These are phyloP conservation scores for Diaporthe batatas DNA, from an alignment of 2,329 filamentous ascomycete genomes.

Conservation along the genomic window DNA sequence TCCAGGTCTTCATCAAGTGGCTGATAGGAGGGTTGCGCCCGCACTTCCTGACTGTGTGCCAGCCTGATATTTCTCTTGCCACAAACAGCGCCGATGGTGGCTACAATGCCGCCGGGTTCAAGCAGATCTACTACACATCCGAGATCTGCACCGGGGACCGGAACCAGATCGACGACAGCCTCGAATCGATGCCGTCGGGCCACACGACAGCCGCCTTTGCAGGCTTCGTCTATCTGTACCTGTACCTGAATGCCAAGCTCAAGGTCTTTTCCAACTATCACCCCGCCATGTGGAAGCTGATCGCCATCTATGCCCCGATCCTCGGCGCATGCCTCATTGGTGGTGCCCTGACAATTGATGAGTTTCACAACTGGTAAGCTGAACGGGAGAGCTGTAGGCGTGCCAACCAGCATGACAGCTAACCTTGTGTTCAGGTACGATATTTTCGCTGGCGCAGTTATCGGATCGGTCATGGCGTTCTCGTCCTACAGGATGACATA, in stretches of 20 bases:
- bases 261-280: conserved; percentile 82
- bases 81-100: conserved; percentile 56
- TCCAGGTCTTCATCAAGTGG: conserved; percentile 83
- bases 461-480: conserved; percentile 74
- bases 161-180: conserved; percentile 74
- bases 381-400: background rate
- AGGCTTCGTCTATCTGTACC: conserved; percentile 76
- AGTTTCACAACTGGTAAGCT: conserved; percentile 76
- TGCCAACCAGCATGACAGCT: background rate
- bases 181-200: conserved; percentile 80
- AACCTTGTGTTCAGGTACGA: conserved; percentile 63
- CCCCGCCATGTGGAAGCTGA: conserved; percentile 79
- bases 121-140: conserved; percentile 75
- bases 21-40: conserved; percentile 80
- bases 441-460: conserved; percentile 73
- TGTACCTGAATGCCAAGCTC: conserved; percentile 84
- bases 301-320: conserved; percentile 74
- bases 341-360: conserved; percentile 78
- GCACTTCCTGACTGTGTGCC: conserved; percentile 78
- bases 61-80: conserved; percentile 66
- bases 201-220: conserved; percentile 81
- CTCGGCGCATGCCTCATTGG: conserved; percentile 77
- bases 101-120: conserved; percentile 62
- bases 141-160: conserved; percentile 77
- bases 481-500: conserved; percentile 76